phyloP scores from a whole-genome alignment of 495 filamentous ascomycete genomes.

The Cercophora samala region DNA sequence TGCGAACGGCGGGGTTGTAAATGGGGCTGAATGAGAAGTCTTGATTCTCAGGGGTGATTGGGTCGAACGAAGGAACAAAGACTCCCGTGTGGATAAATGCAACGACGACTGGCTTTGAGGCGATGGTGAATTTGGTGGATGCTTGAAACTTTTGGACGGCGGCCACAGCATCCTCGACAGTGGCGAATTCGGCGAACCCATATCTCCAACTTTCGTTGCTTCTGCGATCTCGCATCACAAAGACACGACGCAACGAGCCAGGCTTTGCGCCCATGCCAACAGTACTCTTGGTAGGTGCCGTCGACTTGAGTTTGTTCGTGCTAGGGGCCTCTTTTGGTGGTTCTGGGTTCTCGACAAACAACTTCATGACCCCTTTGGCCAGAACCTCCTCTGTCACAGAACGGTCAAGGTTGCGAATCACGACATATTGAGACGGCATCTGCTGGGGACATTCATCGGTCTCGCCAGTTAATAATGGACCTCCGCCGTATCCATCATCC shows the following conservation, averaged over 20 bases:
- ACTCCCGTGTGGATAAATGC: slow-evolving; percentile 85
- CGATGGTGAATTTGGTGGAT: slow-evolving; percentile 80
- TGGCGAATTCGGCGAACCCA: slow-evolving; percentile 88
- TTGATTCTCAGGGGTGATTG: slow-evolving; percentile 46
- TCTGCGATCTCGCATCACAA: slow-evolving; percentile 72
- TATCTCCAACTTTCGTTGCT: slow-evolving; percentile 80
- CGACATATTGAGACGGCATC: slow-evolving; percentile 74
- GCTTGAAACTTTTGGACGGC: slow-evolving; percentile 72
- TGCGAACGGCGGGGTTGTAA: slow-evolving; percentile 62
- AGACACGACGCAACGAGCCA: slow-evolving; percentile 70
- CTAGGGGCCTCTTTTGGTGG: slow-evolving; percentile 37
- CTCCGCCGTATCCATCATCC: slow-evolving; percentile 27
- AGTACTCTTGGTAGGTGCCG: slow-evolving; percentile 69
- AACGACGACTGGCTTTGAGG: slow-evolving; percentile 68
- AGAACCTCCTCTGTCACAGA: slow-evolving; percentile 74
- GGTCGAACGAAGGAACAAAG: slow-evolving; percentile 72
- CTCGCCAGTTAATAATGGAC: slow-evolving; percentile 58
- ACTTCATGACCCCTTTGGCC: slow-evolving; percentile 73
- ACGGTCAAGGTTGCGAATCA: slow-evolving; percentile 71
- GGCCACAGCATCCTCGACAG: slow-evolving; percentile 68
- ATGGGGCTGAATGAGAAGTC: slow-evolving; percentile 70
- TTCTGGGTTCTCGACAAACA: slow-evolving; percentile 53
- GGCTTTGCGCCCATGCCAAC: slow-evolving; percentile 69
- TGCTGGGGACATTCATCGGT: slow-evolving; percentile 75
- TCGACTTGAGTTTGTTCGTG: slow-evolving; percentile 61